Evolutionary conservation across 2,329 filamentous ascomycete genomes (phyloP), one percentile per base, ranked within the genome.

Genomic region (Mariannaea elegans): DNA sequence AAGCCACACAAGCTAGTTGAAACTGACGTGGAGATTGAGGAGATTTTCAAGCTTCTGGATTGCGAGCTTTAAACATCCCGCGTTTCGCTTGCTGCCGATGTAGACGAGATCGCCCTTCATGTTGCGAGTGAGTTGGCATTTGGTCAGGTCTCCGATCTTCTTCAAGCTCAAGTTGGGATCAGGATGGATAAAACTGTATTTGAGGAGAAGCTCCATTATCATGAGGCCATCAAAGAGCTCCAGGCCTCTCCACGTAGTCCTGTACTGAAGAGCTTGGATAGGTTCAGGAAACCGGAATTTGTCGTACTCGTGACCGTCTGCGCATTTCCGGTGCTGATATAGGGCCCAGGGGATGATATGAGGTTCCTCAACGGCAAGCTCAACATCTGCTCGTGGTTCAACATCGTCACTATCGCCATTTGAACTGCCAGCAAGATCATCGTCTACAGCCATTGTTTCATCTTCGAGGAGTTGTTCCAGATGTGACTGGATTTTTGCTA

Each of bases 41-140:
- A 71, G 58, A 3, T 60, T 62, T 14, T 70, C 60, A 3, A 75
- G 65, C 12, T 66, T 72, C 16, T 27, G 44, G 6, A 62, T 48
- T 4, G 64, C 59, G 4, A 60, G 51, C 4, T 62, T 19, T 13
- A 75, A 10, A 7, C 42, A 36, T 6, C 53, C 27, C 14, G 19
- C 12, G 7, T 51, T 47, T 2, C 51, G 12, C 5, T 60, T 29
- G 3, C 69, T 69, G 3, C 70, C 73, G 9, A 76, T 62, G 13
- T 76, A 76, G 2, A 76, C 8, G 9, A 71, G 19, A 9, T 68
- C 66, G 1, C 65, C 64, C 16, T 29, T 59, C 16, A 74, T 39
- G n/a, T 75, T 75, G 58, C 71, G 23, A 0, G 73, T 69, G 6
- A 75, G 52, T 8, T 63, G 24, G 41, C 73, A 75, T 0, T 57